Evolutionary conservation across 2,329 filamentous ascomycete species (phyloP).

Genomic region (Fusarium kyushuense): DNA sequence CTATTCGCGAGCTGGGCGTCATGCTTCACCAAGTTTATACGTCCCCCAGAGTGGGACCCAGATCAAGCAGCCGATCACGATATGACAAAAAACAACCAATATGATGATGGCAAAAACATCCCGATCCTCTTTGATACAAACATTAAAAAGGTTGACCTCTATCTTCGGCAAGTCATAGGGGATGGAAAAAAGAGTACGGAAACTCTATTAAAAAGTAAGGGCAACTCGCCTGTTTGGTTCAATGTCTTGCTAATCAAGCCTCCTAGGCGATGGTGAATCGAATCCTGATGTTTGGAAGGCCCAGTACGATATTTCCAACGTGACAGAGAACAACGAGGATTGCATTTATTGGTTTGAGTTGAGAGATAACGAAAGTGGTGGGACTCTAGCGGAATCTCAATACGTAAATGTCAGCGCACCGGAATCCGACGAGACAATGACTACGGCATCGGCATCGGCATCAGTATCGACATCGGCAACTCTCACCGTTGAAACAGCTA

Average conservation of each 20-base stretch:
- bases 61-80: conserved; percentile 2
- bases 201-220: background rate
- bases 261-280: background rate
- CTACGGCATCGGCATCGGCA: background rate
- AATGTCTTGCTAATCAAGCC: background rate
- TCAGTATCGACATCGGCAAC: background rate
- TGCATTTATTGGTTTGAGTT: conserved; percentile 4
- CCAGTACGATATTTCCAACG: conserved; percentile 3
- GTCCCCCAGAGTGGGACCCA: background rate
- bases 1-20: background rate
- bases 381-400: background rate
- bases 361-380: background rate
- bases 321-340: background rate
- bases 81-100: background rate
- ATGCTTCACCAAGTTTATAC: conserved; percentile 3
- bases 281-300: background rate
- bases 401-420: conserved; percentile 11
- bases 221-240: accelerated
- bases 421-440: background rate
- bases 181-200: background rate
- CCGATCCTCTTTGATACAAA: conserved; percentile 2
- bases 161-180: background rate
- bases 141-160: conserved; percentile 7
- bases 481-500: background rate
- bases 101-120: background rate